Conservation (phyloP, 1,284 basidiomycete genomes). For the Irpex lacteus region DNA sequence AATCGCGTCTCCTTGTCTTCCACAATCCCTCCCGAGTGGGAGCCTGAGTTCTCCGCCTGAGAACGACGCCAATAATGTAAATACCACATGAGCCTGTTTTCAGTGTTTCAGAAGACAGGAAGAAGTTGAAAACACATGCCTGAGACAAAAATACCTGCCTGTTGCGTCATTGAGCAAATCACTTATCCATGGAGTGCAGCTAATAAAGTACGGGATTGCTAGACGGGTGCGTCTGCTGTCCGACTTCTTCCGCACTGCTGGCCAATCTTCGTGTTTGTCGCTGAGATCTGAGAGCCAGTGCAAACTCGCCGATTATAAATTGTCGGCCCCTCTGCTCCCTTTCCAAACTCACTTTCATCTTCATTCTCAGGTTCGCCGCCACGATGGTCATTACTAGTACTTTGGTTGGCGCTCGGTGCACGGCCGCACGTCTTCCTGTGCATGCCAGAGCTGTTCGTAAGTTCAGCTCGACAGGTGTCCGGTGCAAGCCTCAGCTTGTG, state of each 20-base stretch:
- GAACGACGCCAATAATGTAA: not conserved
- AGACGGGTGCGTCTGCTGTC: not conserved
- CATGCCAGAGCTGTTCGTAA: conserved; percentile 11
- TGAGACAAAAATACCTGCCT: not conserved
- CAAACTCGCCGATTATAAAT: not conserved
- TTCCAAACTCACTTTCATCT: not conserved
- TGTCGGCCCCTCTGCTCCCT: not conserved
- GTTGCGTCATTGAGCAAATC: not conserved
- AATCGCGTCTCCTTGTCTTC: not conserved
- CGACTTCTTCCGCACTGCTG: not conserved
- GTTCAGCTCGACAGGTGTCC: conserved; percentile 23
- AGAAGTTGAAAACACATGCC: too few relatives aligned
- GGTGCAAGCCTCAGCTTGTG: conserved; percentile 62
- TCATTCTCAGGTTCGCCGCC: not conserved
- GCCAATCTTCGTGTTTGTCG: not conserved
- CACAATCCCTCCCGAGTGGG: not conserved
- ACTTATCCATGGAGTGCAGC: too few relatives aligned
- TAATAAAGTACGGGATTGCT: too few relatives aligned
- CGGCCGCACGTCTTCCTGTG: not conserved
- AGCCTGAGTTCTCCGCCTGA: not conserved
- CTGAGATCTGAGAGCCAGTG: not conserved
- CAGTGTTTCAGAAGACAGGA: too few relatives aligned
- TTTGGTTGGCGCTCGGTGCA: not conserved
- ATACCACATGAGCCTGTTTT: not conserved
- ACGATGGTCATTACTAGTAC: not conserved